Conservation (phyloP, 805 yeast species). For the Wickerhamomyces alni region DNA sequence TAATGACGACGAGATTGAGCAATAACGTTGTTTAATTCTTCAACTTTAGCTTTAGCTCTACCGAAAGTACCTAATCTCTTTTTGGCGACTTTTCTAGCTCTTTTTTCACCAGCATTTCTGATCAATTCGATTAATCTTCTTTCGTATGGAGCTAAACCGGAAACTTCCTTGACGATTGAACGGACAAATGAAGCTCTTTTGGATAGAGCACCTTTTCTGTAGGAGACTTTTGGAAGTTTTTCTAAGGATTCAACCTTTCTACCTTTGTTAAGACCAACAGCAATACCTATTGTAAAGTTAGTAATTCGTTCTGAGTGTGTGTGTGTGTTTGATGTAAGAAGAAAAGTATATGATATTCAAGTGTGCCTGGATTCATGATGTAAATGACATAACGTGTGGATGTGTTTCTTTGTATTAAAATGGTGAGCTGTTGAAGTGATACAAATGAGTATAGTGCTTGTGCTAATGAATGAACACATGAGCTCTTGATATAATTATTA, state of each 20-base stretch:
- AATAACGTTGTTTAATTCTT: slow-evolving; percentile 94
- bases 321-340: no score
- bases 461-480: no score
- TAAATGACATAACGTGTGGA: not conserved
- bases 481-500: no score
- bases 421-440: no score
- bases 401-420: no score
- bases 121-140: slow-evolving; percentile 98
- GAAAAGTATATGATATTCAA: no score
- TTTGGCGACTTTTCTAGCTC: slow-evolving; percentile 99
- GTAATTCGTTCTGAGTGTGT: no score
- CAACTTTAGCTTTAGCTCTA: slow-evolving; percentile 99
- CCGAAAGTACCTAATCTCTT: slow-evolving; percentile 99
- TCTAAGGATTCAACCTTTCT: slow-evolving; percentile 87
- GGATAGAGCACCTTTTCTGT: slow-evolving; percentile 95
- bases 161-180: slow-evolving; percentile 90
- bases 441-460: no score
- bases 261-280: slow-evolving; percentile 99
- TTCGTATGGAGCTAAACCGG: slow-evolving; percentile 99
- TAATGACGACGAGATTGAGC: slow-evolving; percentile 95
- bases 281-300: slow-evolving; percentile 55
- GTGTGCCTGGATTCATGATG: not conserved
- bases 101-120: slow-evolving; percentile 99
- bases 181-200: slow-evolving; percentile 96
- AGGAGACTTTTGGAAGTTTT: slow-evolving; percentile 82